Conservation (phyloP, 352 stramenopile genomes). For the Phytopythium delawarense region DNA sequence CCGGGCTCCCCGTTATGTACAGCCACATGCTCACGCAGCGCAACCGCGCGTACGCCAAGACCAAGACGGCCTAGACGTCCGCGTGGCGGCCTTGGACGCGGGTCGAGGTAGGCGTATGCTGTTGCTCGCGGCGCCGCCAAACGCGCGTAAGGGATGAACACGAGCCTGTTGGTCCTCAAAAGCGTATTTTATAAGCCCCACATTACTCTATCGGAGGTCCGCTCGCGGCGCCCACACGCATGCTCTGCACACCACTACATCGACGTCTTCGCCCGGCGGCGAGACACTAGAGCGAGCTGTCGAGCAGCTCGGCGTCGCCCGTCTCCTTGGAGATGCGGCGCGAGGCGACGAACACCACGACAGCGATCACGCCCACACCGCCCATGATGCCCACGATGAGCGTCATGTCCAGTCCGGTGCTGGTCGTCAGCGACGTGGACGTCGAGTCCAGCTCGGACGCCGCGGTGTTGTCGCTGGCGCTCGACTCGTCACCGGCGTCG, state of each 20-base stretch:
- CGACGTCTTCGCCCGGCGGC: not conserved
- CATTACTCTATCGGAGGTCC: constrained; percentile 3
- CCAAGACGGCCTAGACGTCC: constrained; percentile 52
- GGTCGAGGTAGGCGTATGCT: not conserved
- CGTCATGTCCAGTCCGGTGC: constrained; percentile 31
- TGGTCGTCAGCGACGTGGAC: constrained; percentile 12
- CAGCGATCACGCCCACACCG: constrained; percentile 45
- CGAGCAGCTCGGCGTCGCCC: constrained; percentile 29
- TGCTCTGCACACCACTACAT: not conserved
- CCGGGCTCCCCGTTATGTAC: constrained; percentile 81
- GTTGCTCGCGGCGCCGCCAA: not conserved
- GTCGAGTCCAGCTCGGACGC: constrained; percentile 11
- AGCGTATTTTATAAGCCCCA: constrained; percentile 1
- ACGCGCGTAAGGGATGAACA: not conserved
- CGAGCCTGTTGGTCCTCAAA: not conserved
- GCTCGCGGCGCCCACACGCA: not conserved
- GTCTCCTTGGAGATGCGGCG: constrained; percentile 50
- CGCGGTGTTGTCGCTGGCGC: constrained; percentile 7
- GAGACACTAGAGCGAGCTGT: constrained; percentile 12
- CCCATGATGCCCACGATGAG: constrained; percentile 59
- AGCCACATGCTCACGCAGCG: constrained; percentile 82
- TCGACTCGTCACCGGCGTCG: not conserved
- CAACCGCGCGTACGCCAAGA: constrained; percentile 80
- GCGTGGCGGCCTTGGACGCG: not conserved
- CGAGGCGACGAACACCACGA: constrained; percentile 46